Percentiles rank a stretch among this genome's conserved stretches.
Evolutionary conservation across 106 monocot genomes (phyloP).

Genomic region (Allium fistulosum): DNA sequence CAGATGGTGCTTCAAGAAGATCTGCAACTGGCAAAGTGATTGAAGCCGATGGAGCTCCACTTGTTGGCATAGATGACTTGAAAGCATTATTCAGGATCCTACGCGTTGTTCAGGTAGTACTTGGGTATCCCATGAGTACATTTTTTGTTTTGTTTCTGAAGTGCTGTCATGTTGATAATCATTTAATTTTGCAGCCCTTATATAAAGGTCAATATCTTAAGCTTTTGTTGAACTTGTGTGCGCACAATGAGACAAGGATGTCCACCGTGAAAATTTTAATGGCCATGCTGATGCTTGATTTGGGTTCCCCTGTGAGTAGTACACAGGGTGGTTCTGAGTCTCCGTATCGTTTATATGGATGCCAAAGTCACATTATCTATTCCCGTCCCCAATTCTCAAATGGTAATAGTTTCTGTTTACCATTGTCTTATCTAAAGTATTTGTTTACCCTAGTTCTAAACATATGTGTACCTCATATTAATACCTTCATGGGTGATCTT

Average conservation of each 20-base stretch:
- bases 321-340: constrained; percentile 36
- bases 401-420: constrained; percentile 34
- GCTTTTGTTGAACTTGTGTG: constrained; percentile 80
- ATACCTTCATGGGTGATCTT: no score
- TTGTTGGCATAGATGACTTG: constrained; percentile 67
- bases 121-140: background rate
- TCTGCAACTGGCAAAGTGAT: constrained; percentile 51
- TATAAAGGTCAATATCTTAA: constrained; percentile 88
- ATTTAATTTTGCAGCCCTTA: constrained; percentile 50
- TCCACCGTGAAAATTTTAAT: constrained; percentile 72
- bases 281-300: constrained; percentile 94
- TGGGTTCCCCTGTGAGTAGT: constrained; percentile 27
- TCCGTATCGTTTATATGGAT: constrained; percentile 79
- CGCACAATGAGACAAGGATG: constrained; percentile 75
- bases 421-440: no score
- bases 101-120: constrained; percentile 86
- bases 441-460: no score
- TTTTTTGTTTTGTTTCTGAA: background rate
- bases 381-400: constrained; percentile 87
- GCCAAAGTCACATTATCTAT: constrained; percentile 74
- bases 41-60: constrained; percentile 76
- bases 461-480: no score
- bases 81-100: constrained; percentile 88
- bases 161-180: background rate
- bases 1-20: constrained; percentile 36